A percentile compares a stretch with the other conserved stretches of the same genome.
These are phyloP conservation scores for Sporothrix humicola DNA, from an alignment of 2,329 filamentous ascomycete genomes.

Conservation along the genomic window DNA sequence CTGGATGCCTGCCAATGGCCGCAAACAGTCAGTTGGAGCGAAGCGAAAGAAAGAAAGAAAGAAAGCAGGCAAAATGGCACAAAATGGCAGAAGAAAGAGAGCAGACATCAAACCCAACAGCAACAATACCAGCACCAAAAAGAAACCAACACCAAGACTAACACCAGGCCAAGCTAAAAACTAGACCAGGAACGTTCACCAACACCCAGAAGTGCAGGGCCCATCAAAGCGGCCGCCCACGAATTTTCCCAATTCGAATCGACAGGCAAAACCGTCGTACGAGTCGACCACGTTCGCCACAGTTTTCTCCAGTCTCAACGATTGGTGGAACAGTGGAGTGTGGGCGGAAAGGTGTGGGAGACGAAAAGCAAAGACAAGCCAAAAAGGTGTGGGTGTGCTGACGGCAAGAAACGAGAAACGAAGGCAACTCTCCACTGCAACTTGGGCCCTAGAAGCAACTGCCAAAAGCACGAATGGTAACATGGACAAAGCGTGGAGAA, in stretches of 20 bases:
- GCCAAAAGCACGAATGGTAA: not conserved
- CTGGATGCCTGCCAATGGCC: not conserved
- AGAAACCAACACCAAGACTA: not conserved
- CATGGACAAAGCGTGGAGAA: too few relatives aligned
- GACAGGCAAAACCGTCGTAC: too few relatives aligned
- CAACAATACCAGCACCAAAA: too few relatives aligned
- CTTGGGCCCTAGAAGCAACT: too few relatives aligned
- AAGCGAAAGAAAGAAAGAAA: not conserved
- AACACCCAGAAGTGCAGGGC: not conserved
- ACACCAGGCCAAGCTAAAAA: not conserved
- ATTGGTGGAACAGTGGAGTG: not conserved
- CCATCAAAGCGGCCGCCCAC: not conserved
- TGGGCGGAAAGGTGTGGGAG: not conserved
- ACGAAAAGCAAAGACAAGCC: not conserved
- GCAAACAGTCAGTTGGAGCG: slow-evolving; percentile 1
- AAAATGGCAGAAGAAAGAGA: too few relatives aligned
- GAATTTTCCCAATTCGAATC: too few relatives aligned
- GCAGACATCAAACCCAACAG: too few relatives aligned
- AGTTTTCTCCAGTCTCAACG: not conserved
- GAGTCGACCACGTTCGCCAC: too few relatives aligned
- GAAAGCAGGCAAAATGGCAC: too few relatives aligned
- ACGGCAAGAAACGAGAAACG: not conserved
- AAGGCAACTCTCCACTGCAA: not conserved
- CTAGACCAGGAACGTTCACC: not conserved
- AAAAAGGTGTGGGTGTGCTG: not conserved